A percentile compares a stretch with the other conserved stretches of the same genome.
Conservation (phyloP, 768 basidiomycete genomes). For the Lentinula lateritia region DNA sequence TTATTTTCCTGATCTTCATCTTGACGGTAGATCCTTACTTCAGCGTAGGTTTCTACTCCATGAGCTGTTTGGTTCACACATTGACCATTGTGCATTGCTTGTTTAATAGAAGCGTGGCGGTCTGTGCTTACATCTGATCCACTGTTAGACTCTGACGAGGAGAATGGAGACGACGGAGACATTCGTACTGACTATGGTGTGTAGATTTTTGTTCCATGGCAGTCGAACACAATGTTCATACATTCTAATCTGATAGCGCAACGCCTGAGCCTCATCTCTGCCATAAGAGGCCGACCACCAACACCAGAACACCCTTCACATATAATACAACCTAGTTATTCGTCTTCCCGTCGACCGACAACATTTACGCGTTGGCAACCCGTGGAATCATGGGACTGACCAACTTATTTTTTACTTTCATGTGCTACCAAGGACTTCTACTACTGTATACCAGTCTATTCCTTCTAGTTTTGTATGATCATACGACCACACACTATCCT, state of each 20-base stretch:
- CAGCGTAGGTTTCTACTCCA: conserved; percentile 29
- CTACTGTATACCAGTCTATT: conserved; percentile 3
- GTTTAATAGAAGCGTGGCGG: conserved; percentile 65
- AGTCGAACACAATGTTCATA: not conserved
- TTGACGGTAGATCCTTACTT: conserved; percentile 21
- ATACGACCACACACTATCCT: not conserved
- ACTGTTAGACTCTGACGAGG: conserved; percentile 69
- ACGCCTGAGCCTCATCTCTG: conserved; percentile 46
- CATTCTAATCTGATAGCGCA: conserved; percentile 28
- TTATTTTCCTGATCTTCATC: not conserved
- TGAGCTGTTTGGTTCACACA: not conserved
- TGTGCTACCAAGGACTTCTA: not conserved
- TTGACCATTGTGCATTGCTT: not conserved
- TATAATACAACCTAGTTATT: conserved; percentile 8
- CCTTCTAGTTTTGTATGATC: not conserved
- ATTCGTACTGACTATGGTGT: conserved; percentile 61
- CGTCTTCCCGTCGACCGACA: conserved; percentile 4
- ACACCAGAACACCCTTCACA: conserved; percentile 32
- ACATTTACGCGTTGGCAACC: conserved; percentile 30
- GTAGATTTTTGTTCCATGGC: conserved; percentile 16
- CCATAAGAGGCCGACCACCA: conserved; percentile 45
- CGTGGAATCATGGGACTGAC: conserved; percentile 28
- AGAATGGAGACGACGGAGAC: conserved; percentile 60
- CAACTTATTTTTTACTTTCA: not conserved
- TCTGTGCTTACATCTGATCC: conserved; percentile 58